A percentile compares a stretch with the other conserved stretches of the same genome.
Conservation (phyloP, 768 basidiomycete species). For the Kwoniella bestiolae region DNA sequence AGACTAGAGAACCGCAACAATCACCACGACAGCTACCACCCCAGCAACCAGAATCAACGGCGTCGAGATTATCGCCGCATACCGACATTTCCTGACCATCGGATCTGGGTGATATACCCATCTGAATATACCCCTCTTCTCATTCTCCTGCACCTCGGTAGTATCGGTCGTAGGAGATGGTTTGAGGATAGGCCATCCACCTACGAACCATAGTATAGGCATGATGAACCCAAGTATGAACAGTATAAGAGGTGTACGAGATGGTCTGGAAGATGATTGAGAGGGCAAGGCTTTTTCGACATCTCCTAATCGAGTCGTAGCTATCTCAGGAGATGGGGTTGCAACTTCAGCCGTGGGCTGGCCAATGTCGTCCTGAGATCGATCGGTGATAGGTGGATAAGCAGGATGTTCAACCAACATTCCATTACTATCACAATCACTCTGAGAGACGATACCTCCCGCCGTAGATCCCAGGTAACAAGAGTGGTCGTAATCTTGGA, state of each 20-base stretch:
- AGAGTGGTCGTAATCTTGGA: slow-evolving; percentile 24
- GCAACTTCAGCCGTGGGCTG: no score
- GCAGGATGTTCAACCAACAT: slow-evolving; percentile 2
- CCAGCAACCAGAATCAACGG: slow-evolving; percentile 9
- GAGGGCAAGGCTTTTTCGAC: slow-evolving; percentile 9
- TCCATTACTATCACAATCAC: background rate
- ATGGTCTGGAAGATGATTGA: background rate
- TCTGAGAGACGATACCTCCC: slow-evolving; percentile 4
- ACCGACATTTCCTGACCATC: slow-evolving; percentile 17
- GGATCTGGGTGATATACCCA: slow-evolving; percentile 19
- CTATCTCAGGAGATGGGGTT: no score
- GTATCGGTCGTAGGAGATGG: slow-evolving; percentile 2
- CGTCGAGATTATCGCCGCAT: slow-evolving; percentile 13
- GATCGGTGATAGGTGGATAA: background rate
- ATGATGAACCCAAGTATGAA: slow-evolving; percentile 19
- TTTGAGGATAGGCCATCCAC: slow-evolving; percentile 7
- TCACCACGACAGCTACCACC: slow-evolving; percentile 12
- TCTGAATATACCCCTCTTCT: no score
- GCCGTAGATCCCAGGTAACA: slow-evolving; percentile 17
- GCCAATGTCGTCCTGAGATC: background rate
- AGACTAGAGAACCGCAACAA: background rate
- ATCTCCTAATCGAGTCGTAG: background rate
- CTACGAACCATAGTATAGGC: slow-evolving; percentile 21
- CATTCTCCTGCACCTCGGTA: background rate
- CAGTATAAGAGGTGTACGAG: slow-evolving; percentile 3